phyloP scores from a whole-genome alignment of 768 basidiomycete genomes.

The Collybiopsis confluens region DNA sequence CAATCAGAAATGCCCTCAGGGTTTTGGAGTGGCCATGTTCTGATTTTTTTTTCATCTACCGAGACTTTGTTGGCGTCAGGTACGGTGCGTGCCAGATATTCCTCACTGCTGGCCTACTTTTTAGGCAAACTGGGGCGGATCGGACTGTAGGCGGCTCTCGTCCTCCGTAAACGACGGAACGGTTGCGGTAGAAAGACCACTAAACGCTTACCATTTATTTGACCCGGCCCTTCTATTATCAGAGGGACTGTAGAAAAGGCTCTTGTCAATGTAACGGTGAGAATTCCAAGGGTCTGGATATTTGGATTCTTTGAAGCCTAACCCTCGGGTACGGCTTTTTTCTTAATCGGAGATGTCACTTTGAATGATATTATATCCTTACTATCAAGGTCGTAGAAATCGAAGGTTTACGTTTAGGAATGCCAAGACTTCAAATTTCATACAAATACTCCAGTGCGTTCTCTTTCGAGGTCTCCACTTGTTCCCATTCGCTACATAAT shows the following conservation, averaged over 20 bases:
- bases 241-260: not conserved
- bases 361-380: not conserved
- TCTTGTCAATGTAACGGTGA: not conserved
- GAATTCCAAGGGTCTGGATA: not conserved
- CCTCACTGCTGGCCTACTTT: too few relatives aligned
- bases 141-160: not conserved
- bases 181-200: too few relatives aligned
- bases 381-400: not conserved
- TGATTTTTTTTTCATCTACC: too few relatives aligned
- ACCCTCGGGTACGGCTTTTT: not conserved
- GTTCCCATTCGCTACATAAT: slow-evolving; percentile 2
- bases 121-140: too few relatives aligned
- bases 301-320: not conserved
- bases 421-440: slow-evolving; percentile 4
- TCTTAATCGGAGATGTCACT: not conserved
- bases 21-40: too few relatives aligned
- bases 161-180: not conserved
- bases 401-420: not conserved
- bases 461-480: not conserved
- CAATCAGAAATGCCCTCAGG: too few relatives aligned
- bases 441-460: slow-evolving; percentile 5
- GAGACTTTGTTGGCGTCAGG: too few relatives aligned
- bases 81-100: too few relatives aligned
- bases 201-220: too few relatives aligned
- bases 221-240: not conserved